Evolutionary conservation across 352 stramenopile genomes (phyloP), one percentile per base, ranked within the genome.

Genomic region (Vaucheria bursata): DNA sequence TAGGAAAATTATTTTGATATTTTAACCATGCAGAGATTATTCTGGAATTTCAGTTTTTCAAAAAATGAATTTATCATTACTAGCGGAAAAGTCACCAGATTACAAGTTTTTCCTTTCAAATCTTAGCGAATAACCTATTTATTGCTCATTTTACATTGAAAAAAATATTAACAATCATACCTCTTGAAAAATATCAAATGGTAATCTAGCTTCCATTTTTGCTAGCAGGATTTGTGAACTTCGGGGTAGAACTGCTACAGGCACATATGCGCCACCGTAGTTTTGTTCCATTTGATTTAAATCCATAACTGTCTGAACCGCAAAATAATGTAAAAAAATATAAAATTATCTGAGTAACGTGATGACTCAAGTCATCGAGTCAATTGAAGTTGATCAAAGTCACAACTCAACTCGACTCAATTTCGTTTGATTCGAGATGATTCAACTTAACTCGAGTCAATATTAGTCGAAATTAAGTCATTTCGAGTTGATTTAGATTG

Each of bases 191-290:
- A 93, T 89, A 73, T 94, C 90, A 5, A 94, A 83, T 50, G 89
- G 88, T 71, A 94, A 83, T 67, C 94, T 93, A 80, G 89, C 92
- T 85, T 95, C 91, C 89, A 94, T 94, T 79, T 95, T 89, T 70
- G 94, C 79, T 79, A 95, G 93, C 29, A 83, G 39, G 29, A 89
- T 65, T 68, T 90, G 92, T 71, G 90, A 86, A 68, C 90, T 91
- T 75, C 88, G 88, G n/a, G 91, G 90, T 74, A 94, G 92, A 6
- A 94, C 77, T 35, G 91, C 91, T 1, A 96, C 86, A 34, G 92
- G 78, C 71, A 96, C 84, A 80, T 95, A 90, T 45, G 91, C 90
- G 5, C 88, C 90, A 52, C 91, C 90, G n/a, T 90, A 87, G 29
- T 85, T 87, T 78, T 95, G 89, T 84, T 96, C 91, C 8, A 88